A percentile compares a stretch with the other conserved stretches of the same genome.
phyloP scores from a whole-genome alignment of 2,329 filamentous ascomycete species.

The Penicillium sp. region DNA sequence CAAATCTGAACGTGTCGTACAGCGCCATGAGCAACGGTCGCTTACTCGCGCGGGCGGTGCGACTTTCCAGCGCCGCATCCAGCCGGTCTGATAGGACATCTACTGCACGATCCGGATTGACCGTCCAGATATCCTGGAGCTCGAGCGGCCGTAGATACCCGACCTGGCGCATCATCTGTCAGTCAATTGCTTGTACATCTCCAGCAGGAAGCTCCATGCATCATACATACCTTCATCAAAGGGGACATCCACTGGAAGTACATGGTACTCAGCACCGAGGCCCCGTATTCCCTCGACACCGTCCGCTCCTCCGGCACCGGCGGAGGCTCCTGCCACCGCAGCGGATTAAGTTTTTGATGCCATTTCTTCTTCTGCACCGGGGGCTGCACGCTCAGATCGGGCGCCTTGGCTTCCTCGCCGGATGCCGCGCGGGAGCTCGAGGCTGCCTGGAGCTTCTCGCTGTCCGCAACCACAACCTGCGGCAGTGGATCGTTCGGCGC shows the following conservation, averaged over 20 bases:
- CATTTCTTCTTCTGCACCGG: slow-evolving; percentile 28
- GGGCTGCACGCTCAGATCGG: slow-evolving; percentile 6
- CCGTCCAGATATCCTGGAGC: slow-evolving; percentile 78
- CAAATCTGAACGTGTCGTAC: slow-evolving; percentile 78
- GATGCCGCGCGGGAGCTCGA: slow-evolving; percentile 14
- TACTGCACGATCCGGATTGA: slow-evolving; percentile 76
- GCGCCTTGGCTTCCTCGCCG: slow-evolving; percentile 14
- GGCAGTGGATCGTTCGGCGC: slow-evolving; percentile 15
- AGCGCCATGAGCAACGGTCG: slow-evolving; percentile 75
- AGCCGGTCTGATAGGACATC: slow-evolving; percentile 66
- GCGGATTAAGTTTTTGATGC: slow-evolving; percentile 44
- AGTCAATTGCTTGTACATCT: not conserved
- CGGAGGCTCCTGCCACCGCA: slow-evolving; percentile 50
- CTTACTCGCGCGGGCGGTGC: slow-evolving; percentile 66
- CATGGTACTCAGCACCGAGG: slow-evolving; percentile 69
- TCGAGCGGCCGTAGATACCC: slow-evolving; percentile 85
- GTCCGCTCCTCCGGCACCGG: slow-evolving; percentile 54
- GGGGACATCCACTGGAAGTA: slow-evolving; percentile 90
- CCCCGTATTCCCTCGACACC: slow-evolving; percentile 67
- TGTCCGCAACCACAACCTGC: slow-evolving; percentile 16
- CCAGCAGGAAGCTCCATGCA: not conserved
- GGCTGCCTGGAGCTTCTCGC: slow-evolving; percentile 18
- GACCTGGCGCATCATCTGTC: slow-evolving; percentile 55
- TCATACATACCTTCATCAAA: slow-evolving; percentile 67
- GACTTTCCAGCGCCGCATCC: slow-evolving; percentile 64